Percentiles rank a stretch among this genome's conserved stretches.
These are phyloP conservation scores for Chalciporus chontae DNA, from an alignment of 768 basidiomycete species.

Conservation along the genomic window DNA sequence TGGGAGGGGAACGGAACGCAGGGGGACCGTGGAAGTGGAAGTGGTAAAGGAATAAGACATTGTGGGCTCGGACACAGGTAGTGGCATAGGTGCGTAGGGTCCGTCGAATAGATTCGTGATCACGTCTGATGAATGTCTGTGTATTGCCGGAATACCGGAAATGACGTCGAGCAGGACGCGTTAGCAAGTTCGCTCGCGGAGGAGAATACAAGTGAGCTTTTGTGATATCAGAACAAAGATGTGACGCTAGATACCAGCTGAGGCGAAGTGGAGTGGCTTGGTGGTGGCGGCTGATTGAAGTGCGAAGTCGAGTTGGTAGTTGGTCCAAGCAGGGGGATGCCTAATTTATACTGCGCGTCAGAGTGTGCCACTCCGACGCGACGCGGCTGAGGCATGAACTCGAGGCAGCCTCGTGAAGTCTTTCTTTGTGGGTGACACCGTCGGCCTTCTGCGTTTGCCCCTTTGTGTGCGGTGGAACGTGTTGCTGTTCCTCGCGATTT, in stretches of 20 bases:
- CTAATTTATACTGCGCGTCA: neutral
- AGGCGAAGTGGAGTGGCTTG: neutral
- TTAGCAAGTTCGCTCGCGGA: neutral
- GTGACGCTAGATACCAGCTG: neutral
- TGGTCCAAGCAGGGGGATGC: neutral
- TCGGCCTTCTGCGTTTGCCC: neutral
- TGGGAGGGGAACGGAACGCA: no score
- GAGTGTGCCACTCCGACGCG: neutral
- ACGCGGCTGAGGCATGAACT: neutral
- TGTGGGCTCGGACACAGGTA: neutral
- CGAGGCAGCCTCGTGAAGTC: neutral
- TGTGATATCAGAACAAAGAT: neutral
- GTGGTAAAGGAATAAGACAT: neutral
- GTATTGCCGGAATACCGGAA: neutral
- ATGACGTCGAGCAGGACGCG: neutral
- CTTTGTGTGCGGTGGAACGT: neutral
- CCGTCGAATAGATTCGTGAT: neutral
- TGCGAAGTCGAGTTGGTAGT: neutral
- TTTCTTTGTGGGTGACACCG: neutral
- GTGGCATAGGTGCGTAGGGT: neutral
- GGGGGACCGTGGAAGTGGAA: neutral
- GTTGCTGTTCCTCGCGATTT: neutral
- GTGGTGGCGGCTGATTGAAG: neutral
- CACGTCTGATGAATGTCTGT: neutral
- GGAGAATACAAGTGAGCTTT: neutral